phyloP scores from a whole-genome alignment of 495 filamentous ascomycete species.

The Bathelium albidoporum region DNA sequence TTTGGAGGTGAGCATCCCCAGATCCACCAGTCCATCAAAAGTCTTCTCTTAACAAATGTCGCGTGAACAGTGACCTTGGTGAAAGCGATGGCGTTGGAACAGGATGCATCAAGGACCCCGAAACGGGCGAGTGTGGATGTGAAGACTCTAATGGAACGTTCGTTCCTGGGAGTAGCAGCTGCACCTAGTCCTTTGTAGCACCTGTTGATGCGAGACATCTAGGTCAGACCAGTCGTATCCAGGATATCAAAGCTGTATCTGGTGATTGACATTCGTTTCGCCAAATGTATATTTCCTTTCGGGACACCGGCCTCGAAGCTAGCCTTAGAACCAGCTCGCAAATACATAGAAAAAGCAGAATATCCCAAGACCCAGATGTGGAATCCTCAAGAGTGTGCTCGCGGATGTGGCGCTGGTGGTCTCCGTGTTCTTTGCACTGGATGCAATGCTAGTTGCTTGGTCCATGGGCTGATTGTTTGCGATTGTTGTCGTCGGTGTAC shows the following conservation, averaged over 20 bases:
- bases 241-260: no score
- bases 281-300: not conserved
- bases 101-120: slow-evolving; percentile 29
- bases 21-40: not conserved
- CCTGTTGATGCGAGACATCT: no score
- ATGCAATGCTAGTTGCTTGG: not conserved
- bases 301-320: not conserved
- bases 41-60: not conserved
- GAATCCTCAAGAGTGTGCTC: not conserved
- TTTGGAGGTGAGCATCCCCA: slow-evolving; percentile 17
- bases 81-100: slow-evolving; percentile 24
- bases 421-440: not conserved
- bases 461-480: not conserved
- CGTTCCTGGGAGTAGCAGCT: slow-evolving; percentile 24
- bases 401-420: not conserved
- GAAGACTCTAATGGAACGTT: slow-evolving; percentile 34
- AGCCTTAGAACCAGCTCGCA: not conserved
- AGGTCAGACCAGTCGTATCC: no score
- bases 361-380: not conserved
- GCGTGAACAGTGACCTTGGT: slow-evolving; percentile 19
- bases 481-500: not conserved
- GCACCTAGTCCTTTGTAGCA: no score
- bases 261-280: not conserved
- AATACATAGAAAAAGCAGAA: not conserved
- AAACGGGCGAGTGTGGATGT: slow-evolving; percentile 31